These are phyloP conservation scores for Heteromeles arbutifolia DNA, from an alignment of 306 rosid species.

Conservation along the genomic window DNA sequence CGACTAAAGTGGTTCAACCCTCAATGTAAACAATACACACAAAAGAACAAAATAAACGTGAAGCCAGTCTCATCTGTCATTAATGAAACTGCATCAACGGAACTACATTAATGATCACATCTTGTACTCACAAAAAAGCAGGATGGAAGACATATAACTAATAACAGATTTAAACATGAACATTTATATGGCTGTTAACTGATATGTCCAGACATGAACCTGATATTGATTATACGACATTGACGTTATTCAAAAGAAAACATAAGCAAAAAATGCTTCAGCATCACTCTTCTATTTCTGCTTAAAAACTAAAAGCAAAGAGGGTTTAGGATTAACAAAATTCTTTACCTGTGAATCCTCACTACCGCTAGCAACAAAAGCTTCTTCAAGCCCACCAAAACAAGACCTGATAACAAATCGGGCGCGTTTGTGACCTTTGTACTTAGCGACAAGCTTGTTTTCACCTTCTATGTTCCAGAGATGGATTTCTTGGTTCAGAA, in stretches of 20 bases:
- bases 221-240: neutral
- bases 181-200: neutral
- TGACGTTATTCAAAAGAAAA: neutral
- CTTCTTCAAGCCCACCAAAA: slow-evolving; percentile 85
- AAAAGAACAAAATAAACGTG: neutral
- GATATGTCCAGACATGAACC: neutral
- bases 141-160: neutral
- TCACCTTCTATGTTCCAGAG: slow-evolving; percentile 83
- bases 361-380: slow-evolving; percentile 96
- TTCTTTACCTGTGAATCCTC: slow-evolving; percentile 95
- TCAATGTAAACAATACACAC: neutral
- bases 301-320: neutral
- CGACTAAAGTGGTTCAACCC: neutral
- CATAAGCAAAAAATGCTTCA: neutral
- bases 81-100: neutral
- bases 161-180: neutral
- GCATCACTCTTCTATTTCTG: neutral
- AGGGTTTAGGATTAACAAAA: slow-evolving; percentile 5
- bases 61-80: neutral
- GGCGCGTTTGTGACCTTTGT: slow-evolving; percentile 69
- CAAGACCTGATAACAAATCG: slow-evolving; percentile 89
- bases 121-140: neutral
- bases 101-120: neutral
- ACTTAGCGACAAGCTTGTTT: slow-evolving; percentile 59
- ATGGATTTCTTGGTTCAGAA: slow-evolving; percentile 90